Conservation (phyloP, 768 basidiomycete genomes). For the Gloeopeniophorella convolvens region DNA sequence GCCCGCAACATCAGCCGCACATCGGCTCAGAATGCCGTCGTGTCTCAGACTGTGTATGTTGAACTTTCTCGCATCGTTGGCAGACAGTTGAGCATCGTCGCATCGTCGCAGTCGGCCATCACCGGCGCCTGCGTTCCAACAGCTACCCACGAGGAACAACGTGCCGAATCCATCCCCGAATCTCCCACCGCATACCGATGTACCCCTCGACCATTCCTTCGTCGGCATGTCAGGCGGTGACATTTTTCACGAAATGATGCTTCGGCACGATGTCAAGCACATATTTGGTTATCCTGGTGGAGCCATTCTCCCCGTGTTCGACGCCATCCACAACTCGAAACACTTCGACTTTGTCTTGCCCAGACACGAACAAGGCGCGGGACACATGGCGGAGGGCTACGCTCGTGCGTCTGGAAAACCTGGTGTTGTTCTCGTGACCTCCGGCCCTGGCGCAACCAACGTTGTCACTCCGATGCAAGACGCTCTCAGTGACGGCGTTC, state of each 20-base stretch:
- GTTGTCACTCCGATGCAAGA: constrained; percentile 98
- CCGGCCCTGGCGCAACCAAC: constrained; percentile 97
- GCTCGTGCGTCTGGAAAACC: constrained; percentile 96
- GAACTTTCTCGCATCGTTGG: background rate
- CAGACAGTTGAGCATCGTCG: background rate
- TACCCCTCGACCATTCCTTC: constrained; percentile 72
- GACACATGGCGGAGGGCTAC: constrained; percentile 99
- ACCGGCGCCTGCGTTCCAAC: constrained; percentile 51
- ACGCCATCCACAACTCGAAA: constrained; percentile 94
- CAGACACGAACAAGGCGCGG: constrained; percentile 95
- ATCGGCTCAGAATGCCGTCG: constrained; percentile 50
- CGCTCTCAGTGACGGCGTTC: constrained; percentile 88
- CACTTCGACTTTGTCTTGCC: constrained; percentile 96
- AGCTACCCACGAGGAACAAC: constrained; percentile 38
- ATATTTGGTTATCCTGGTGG: constrained; percentile 98
- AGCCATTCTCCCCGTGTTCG: constrained; percentile 98
- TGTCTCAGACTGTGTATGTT: constrained; percentile 57
- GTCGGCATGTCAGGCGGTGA: constrained; percentile 92
- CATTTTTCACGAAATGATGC: constrained; percentile 99
- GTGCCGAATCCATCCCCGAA: constrained; percentile 32
- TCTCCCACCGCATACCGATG: constrained; percentile 35
- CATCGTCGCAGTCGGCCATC: constrained; percentile 46
- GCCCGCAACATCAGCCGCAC: constrained; percentile 70
- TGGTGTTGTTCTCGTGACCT: constrained; percentile 96
- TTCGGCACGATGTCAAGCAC: constrained; percentile 91